These are phyloP conservation scores for Golubevia pallescens DNA, from an alignment of 1,284 basidiomycete species.

Conservation along the genomic window DNA sequence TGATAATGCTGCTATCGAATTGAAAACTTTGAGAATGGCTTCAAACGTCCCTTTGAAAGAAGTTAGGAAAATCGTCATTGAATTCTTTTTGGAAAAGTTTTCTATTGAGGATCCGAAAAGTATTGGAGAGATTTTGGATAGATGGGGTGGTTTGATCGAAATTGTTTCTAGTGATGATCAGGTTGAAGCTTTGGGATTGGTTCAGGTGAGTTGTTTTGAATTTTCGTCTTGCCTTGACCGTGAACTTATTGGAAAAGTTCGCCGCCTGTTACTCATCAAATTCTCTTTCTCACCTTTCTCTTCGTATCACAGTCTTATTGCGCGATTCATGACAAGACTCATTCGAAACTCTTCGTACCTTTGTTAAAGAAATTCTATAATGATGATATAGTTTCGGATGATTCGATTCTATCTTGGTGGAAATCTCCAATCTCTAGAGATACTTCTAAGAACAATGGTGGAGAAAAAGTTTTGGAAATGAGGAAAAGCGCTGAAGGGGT, in stretches of 20 bases:
- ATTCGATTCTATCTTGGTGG: conserved; percentile 57
- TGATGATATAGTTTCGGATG: conserved; percentile 53
- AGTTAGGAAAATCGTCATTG: conserved; percentile 45
- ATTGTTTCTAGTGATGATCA: conserved; percentile 46
- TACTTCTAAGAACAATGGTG: conserved; percentile 8
- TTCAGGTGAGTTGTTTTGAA: conserved; percentile 22
- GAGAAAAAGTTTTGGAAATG: conserved; percentile 36
- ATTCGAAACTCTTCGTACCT: conserved; percentile 45
- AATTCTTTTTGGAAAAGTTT: conserved; percentile 41
- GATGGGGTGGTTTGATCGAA: conserved; percentile 52
- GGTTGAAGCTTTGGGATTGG: conserved; percentile 45
- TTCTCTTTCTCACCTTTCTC: conserved; percentile 5
- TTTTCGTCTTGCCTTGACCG: neutral
- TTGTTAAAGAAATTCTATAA: conserved; percentile 61
- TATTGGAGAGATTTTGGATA: conserved; percentile 42
- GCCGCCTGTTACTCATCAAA: neutral
- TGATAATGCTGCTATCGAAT: conserved; percentile 60
- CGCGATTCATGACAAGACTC: conserved; percentile 13
- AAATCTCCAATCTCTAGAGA: conserved; percentile 21
- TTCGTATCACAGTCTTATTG: conserved; percentile 32
- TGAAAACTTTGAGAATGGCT: conserved; percentile 62
- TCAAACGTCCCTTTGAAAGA: conserved; percentile 54
- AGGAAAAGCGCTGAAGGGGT: conserved; percentile 51
- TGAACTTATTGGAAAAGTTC: neutral
- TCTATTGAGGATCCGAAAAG: conserved; percentile 33